A percentile compares a stretch with the other conserved stretches of the same genome.
Evolutionary conservation across 2,329 filamentous ascomycete species (phyloP).

Genomic region (Xylaria sp.): DNA sequence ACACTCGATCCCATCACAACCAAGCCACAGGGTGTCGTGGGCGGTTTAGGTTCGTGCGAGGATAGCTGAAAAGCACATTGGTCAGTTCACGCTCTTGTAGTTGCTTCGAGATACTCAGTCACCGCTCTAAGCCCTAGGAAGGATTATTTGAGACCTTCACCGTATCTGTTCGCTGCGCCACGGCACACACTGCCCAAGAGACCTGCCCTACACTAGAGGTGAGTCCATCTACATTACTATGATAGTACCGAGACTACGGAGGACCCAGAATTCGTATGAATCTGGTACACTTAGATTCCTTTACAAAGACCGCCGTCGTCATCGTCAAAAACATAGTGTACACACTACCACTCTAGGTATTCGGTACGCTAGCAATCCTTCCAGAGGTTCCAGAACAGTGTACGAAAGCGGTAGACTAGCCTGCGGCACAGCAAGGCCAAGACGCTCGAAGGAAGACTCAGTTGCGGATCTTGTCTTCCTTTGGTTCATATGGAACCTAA

Average conservation of each 20-base stretch:
- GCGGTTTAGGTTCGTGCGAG: too few relatives aligned
- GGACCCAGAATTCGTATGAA: not conserved
- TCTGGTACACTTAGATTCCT: conserved; percentile 21
- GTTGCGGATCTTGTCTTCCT: conserved; percentile 25
- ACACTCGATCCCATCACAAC: not conserved
- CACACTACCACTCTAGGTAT: not conserved
- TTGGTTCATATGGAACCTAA: conserved; percentile 4
- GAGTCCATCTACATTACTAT: not conserved
- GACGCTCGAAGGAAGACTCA: conserved; percentile 18
- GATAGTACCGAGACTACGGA: conserved; percentile 1
- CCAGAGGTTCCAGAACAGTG: conserved; percentile 4
- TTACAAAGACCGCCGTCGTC: conserved; percentile 14
- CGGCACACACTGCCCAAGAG: not conserved
- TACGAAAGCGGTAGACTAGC: conserved; percentile 13
- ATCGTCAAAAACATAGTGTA: not conserved
- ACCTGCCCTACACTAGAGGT: not conserved
- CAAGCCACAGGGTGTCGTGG: not conserved
- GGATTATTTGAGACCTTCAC: conserved; percentile 5
- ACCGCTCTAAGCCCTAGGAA: not conserved
- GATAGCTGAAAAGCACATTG: not conserved
- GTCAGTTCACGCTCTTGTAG: not conserved
- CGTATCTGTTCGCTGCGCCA: conserved; percentile 2
- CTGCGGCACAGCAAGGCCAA: conserved; percentile 29
- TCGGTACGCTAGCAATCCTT: conserved; percentile 9
- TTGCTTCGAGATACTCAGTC: not conserved